Conservation (phyloP, 352 stramenopile genomes). For the Pythium angustatum region DNA sequence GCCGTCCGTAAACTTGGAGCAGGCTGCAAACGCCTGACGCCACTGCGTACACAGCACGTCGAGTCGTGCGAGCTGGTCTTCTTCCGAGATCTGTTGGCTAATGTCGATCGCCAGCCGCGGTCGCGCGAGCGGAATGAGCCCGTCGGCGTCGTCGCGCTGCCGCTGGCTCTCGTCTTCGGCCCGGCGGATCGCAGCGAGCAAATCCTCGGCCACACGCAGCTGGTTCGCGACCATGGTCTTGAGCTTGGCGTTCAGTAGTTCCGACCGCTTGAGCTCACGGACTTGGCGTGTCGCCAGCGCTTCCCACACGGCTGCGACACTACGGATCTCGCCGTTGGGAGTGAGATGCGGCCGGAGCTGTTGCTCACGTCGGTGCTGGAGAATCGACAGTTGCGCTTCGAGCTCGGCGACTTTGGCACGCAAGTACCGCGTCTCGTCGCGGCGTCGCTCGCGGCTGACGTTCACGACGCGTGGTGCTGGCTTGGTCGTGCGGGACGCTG, state of each 20-base stretch:
- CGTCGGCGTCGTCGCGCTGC: conserved; percentile 6
- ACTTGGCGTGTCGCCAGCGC: conserved; percentile 23
- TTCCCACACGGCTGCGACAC: conserved; percentile 20
- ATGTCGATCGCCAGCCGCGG: conserved; percentile 20
- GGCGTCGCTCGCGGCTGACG: conserved; percentile 23
- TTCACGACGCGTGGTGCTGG: conserved; percentile 1
- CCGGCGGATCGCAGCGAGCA: conserved; percentile 2
- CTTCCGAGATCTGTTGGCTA: conserved; percentile 11
- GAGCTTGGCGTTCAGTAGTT: conserved; percentile 21
- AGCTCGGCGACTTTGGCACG: conserved; percentile 23
- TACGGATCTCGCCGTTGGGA: conserved; percentile 1
- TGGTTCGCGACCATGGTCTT: conserved; percentile 13
- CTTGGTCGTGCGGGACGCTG: neutral
- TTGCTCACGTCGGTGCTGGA: conserved; percentile 17
- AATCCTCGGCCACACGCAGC: conserved; percentile 10
- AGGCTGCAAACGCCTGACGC: conserved; percentile 3
- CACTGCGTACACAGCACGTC: conserved; percentile 7
- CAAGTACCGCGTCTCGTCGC: conserved; percentile 27
- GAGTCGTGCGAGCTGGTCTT: conserved; percentile 20
- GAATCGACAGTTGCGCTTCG: conserved; percentile 17
- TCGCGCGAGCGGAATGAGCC: neutral
- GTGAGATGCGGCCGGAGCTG: conserved; percentile 6
- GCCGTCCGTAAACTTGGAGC: conserved; percentile 1
- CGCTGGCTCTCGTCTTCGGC: conserved; percentile 6
- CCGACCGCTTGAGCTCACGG: conserved; percentile 3